These are phyloP conservation scores for Bipolaris oryzae DNA, from an alignment of 2,329 filamentous ascomycete genomes.

Conservation along the genomic window DNA sequence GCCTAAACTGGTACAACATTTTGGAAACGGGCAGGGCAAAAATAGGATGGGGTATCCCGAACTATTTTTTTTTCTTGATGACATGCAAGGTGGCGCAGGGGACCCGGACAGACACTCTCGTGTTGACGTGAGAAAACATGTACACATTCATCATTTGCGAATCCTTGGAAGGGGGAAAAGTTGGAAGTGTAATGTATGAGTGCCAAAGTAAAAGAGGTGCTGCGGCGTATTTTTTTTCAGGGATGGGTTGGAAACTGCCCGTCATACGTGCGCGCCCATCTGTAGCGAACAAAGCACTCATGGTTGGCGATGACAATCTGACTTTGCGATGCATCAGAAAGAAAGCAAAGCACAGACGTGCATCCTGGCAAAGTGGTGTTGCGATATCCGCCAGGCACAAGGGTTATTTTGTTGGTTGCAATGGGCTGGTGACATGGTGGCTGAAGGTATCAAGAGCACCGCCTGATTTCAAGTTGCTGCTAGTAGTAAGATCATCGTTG, in stretches of 20 bases:
- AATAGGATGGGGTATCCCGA: too few species aligned
- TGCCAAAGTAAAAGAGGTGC: conserved; percentile 15
- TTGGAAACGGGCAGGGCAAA: too few species aligned
- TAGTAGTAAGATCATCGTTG: conserved; percentile 25
- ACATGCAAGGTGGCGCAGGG: conserved; percentile 19
- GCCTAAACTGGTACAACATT: conserved; percentile 9
- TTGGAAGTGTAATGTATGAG: conserved; percentile 4
- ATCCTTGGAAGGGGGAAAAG: conserved; percentile 5
- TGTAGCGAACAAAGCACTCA: too few species aligned
- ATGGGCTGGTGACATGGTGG: conserved; percentile 28
- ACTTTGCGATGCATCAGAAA: conserved; percentile 17
- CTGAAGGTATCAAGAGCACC: conserved; percentile 17
- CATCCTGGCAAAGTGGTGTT: conserved; percentile 8
- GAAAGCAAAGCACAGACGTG: conserved; percentile 14
- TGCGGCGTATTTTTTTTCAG: conserved; percentile 4
- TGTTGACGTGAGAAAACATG: conserved; percentile 10
- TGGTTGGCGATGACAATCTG: neutral
- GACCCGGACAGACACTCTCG: conserved; percentile 13
- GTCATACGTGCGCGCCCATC: conserved; percentile 8
- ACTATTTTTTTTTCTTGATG: conserved; percentile 10
- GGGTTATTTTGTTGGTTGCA: conserved; percentile 24
- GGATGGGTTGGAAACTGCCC: conserved; percentile 3
- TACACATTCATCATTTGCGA: conserved; percentile 1
- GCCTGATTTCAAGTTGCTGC: conserved; percentile 13
- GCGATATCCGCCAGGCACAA: conserved; percentile 16